A percentile compares a stretch with the other conserved stretches of the same genome.
Conservation (phyloP, 768 basidiomycete species). For the Suillus tomentosus region DNA sequence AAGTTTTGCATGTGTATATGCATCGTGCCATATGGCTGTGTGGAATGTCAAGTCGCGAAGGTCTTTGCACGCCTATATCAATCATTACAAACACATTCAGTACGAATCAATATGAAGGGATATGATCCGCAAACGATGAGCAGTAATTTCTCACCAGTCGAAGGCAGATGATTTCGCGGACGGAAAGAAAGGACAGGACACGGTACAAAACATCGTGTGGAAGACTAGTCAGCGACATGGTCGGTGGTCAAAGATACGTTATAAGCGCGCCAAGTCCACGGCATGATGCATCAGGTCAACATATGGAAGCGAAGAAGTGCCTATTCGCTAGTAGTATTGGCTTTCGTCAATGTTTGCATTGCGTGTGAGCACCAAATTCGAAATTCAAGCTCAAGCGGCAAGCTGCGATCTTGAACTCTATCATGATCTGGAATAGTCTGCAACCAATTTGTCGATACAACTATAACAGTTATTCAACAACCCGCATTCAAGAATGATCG, state of each 20-base stretch:
- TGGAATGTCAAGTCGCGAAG: slow-evolving; percentile 6
- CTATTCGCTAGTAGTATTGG: not conserved
- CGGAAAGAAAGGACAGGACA: slow-evolving; percentile 1
- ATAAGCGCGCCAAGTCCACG: not conserved
- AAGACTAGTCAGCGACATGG: slow-evolving; percentile 3
- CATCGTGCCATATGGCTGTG: slow-evolving; percentile 3
- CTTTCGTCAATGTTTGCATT: not conserved
- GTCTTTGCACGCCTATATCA: slow-evolving; percentile 3
- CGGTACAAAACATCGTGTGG: slow-evolving; percentile 4
- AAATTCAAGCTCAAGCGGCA: slow-evolving; percentile 2
- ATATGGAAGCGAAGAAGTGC: not conserved
- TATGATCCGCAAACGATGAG: not conserved
- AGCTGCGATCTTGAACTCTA: not conserved
- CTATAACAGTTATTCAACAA: no score
- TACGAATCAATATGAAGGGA: not conserved
- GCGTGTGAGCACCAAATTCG: slow-evolving; percentile 1
- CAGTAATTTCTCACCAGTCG: not conserved
- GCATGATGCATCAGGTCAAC: not conserved
- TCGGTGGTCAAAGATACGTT: not conserved
- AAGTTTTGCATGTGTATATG: not conserved
- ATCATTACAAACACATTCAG: not conserved
- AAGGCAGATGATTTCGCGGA: slow-evolving; percentile 9
- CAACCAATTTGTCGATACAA: no score
- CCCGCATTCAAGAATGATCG: no score
- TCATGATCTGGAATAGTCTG: no score